phyloP scores from a whole-genome alignment of 2,329 filamentous ascomycete species.

The Ophiostoma perfectum region DNA sequence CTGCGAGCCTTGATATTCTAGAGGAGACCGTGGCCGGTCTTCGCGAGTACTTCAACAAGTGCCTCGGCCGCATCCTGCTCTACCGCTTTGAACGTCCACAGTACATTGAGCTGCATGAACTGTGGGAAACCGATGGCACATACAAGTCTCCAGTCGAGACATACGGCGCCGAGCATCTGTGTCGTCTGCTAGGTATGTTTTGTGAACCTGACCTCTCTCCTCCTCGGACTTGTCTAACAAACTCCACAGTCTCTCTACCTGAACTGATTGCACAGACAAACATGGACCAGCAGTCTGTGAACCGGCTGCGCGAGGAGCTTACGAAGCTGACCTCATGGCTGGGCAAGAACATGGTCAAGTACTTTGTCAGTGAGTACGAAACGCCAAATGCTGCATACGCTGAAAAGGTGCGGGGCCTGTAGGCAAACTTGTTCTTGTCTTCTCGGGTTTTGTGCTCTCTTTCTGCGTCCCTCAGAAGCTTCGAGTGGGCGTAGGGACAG shows the following conservation, averaged over 20 bases:
- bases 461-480: not conserved
- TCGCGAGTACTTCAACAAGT: conserved; percentile 90
- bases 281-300: conserved; percentile 90
- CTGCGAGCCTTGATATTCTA: conserved; percentile 74
- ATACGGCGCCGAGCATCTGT: conserved; percentile 89
- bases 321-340: conserved; percentile 83
- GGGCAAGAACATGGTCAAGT: conserved; percentile 65
- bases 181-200: conserved; percentile 59
- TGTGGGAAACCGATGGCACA: conserved; percentile 53
- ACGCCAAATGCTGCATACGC: conserved; percentile 65
- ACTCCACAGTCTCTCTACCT: conserved; percentile 67
- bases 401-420: conserved; percentile 43
- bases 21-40: conserved; percentile 84
- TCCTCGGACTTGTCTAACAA: not conserved
- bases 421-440: not conserved
- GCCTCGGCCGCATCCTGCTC: conserved; percentile 78
- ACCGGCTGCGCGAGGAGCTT: conserved; percentile 79
- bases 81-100: conserved; percentile 91
- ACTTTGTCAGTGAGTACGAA: conserved; percentile 75
- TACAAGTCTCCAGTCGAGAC: conserved; percentile 69
- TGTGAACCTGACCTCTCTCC: conserved; percentile 50
- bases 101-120: conserved; percentile 69
- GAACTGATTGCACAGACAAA: conserved; percentile 96
- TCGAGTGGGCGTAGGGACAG: too few species aligned
- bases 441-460: not conserved